Evolutionary conservation across 2,329 filamentous ascomycete genomes (phyloP).

Genomic region (Botrytis galanthina): DNA sequence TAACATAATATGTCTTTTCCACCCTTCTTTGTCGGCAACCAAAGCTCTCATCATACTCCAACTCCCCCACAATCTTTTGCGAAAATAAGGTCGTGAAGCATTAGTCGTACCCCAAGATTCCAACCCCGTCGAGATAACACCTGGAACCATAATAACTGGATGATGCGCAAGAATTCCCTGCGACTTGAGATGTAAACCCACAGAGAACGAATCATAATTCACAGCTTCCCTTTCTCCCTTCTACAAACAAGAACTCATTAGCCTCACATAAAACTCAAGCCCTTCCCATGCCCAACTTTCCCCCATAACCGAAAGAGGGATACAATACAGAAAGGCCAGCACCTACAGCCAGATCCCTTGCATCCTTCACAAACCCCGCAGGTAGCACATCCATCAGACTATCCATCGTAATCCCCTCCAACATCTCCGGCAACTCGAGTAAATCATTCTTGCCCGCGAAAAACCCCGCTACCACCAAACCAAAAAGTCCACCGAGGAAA

Average conservation of each 20-base stretch:
- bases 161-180: conserved; percentile 82
- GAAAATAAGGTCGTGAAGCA: conserved; percentile 82
- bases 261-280: neutral
- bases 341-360: conserved; percentile 74
- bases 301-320: conserved; percentile 7
- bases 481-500: conserved; percentile 82
- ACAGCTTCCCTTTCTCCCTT: conserved; percentile 85
- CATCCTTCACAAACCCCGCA: conserved; percentile 79
- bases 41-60: conserved; percentile 99
- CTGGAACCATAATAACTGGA: conserved; percentile 94
- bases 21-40: conserved; percentile 86
- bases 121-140: conserved; percentile 93
- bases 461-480: conserved; percentile 82
- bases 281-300: neutral
- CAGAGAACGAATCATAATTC: conserved; percentile 89
- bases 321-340: conserved; percentile 7
- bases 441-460: conserved; percentile 88
- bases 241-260: conserved; percentile 42
- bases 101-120: conserved; percentile 95
- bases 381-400: conserved; percentile 84
- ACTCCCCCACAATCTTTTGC: conserved; percentile 92
- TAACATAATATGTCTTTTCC: conserved; percentile 97
- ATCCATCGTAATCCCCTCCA: conserved; percentile 76
- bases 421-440: conserved; percentile 68
- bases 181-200: conserved; percentile 76